Base-by-base conservation (phyloP, 768 basidiomycete genomes). In the Lactarius pseudohatsudake region DNA sequence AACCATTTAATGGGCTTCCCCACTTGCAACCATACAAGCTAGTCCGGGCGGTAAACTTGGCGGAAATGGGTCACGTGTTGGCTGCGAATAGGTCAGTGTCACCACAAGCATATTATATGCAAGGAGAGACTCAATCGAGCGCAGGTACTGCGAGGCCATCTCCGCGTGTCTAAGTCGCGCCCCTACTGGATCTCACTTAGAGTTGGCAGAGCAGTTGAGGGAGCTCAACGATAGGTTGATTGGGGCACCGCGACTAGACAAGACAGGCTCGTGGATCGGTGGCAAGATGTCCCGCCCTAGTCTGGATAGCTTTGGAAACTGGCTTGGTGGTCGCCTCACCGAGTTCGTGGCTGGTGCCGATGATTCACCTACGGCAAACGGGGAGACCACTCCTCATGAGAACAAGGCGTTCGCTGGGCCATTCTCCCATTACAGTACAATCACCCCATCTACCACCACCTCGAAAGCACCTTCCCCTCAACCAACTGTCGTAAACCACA, bases 121-220 rank as follows among this genome's bases (percentile, higher is more conserved):
- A 53, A 22, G 28, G 38, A 26, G 26, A 38, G 22, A 56, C 45
- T 70, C 54, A 69, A 57, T 28, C 4, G 59, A n/a, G 57, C 18
- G n/a, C 70, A 98, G 96, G 73, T 99, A 98, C 75, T 96, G 93
- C 73, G 93, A 98, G 64, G 94, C 96, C 10, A 91, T 98, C 69
- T 82, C 88, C 9, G 80, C 84, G 43, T 83, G 85, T 56, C 80
- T 91, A 71, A 81, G 75, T 68, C 84, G 87, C 57, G 77, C 79
- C 43, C 89, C 92, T 28, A 84, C 86, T 0, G 88, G 88, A 77
- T 86, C 86, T 72, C 92, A 85, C 50, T 76, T 83, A 2, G 76
- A 81, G 18, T 82, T 96, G 68, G 72, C 88, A 54, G 87, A 91
- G 54, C 89, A 92, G 71, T 79, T 97, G 57, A 90, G 86, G 75